Evolutionary conservation across 495 filamentous ascomycete species (phyloP), one percentile per base, ranked within the genome.

Genomic region (Talaromyces ruber): DNA sequence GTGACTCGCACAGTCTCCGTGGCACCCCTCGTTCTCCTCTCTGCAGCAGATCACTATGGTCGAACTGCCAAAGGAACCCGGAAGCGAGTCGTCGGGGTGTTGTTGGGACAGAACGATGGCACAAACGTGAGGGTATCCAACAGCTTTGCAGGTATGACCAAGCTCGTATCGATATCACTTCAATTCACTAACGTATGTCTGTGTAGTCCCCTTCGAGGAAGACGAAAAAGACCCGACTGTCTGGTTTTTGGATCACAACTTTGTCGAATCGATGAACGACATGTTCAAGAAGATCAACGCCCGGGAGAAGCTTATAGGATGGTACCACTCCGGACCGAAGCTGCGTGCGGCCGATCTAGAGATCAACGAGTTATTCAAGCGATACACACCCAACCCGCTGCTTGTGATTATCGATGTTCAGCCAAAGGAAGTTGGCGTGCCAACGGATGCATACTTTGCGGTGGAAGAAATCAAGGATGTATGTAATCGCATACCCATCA

Each of bases 261-360:
- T 97, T 70, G 89, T 98, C 74, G 95, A 98, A 76, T 90, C 88
- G 65, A 98, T 98, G 94, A 94, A 93, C 82, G 94, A 98, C 76
- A 98, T 98, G 94, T 98, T 98, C 82, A 98, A 98, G 84, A 98
- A 98, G 78, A 92, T 98, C 80, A 98, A 98, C 81, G 94, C 94
- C 62, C 82, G 92, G 60, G 94, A 98, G 79, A 98, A 98, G 86
- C 83, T 98, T 71, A 93, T 98, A 80, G 94, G 94, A 75, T 98
- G 94, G 94, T 98, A 98, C 76, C 94, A 98, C 75, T 96, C 95
- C 8, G 94, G 94, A 56, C 94, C 94, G 24, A 98, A 98, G 80
- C 81, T 98, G 68, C 87, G 94, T 66, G 95, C 93, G 60, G 96
- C 93, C 45, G 94, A 98, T 83, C 82, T 98, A 67, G 92, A 98